Base-by-base conservation (phyloP, 2,329 filamentous ascomycete genomes). In the Lasiodiplodia sp. region DNA sequence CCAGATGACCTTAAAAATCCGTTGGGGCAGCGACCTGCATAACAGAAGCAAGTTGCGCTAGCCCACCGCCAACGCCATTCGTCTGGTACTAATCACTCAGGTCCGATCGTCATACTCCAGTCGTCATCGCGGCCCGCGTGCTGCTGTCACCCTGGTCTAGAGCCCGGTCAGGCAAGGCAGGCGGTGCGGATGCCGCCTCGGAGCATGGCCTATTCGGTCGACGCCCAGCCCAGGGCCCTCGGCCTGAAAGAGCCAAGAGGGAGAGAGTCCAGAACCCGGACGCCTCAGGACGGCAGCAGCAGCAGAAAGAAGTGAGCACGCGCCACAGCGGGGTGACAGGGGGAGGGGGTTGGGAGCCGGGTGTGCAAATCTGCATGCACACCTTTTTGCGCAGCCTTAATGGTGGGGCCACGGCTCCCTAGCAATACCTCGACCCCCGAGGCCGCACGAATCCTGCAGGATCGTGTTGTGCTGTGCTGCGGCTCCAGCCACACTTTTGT, bases 311-410 rank as follows among this genome's bases (percentile, higher is more conserved):
- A 34, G 31, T 18, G 40, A 44, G 40, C 40, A 18, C 16, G 18
- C 40, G 40, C 40, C 40, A 44, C 40, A 44, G 14, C 14, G 40
- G 40, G 16, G 40, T 44, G 14, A 10, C 44, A 47, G 21, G 44
- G 44, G 18, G 18, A 47, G 40, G 8, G 44, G 10, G 11, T 7
- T 44, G 40, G 40, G 18, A 44, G 18, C 6, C 18, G 40, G 18
- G 21, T 47, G 31, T 34, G 31, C 31, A 34, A 21, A 47, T 21
- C 44, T 21, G 44, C 44, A 47, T n/a, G 18, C 44, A 47, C 44
- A 47, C 44, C n/a, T 34, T 16, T 38, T n/a, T 23, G 55, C 55
- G 55, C 55, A 57, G 55, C 55, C 55, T 57, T 57, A 57, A 57
- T 14, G 55, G 55, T 38, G 55, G 55, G 55, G 55, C 31, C 55